Percentiles rank a stretch among this genome's conserved stretches.
These are phyloP conservation scores for Psilocybe subaeruginosa DNA, from an alignment of 768 basidiomycete genomes.

Conservation along the genomic window DNA sequence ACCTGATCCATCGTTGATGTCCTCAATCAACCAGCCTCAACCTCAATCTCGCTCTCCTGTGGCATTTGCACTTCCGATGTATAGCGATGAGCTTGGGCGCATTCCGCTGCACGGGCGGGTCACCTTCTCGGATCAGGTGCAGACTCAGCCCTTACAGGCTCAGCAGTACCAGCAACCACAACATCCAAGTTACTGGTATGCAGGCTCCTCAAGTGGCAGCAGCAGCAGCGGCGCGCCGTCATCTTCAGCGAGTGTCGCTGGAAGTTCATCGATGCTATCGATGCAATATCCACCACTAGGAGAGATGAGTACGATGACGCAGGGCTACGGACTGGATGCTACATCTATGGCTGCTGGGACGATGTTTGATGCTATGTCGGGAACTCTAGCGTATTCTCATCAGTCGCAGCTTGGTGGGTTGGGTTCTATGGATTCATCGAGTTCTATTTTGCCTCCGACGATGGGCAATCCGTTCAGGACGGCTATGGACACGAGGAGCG, in stretches of 20 bases:
- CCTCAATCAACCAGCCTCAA: not conserved
- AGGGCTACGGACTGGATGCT: slow-evolving; percentile 23
- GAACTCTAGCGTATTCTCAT: slow-evolving; percentile 5
- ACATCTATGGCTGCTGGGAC: slow-evolving; percentile 20
- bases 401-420: not conserved
- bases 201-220: not conserved
- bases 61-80: slow-evolving; percentile 50
- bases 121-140: slow-evolving; percentile 24
- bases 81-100: slow-evolving; percentile 61
- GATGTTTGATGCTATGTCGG: slow-evolving; percentile 28
- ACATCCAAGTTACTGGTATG: slow-evolving; percentile 10
- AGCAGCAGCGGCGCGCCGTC: not conserved
- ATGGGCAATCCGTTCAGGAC: slow-evolving; percentile 2
- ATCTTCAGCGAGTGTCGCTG: not conserved
- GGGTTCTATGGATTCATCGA: not conserved
- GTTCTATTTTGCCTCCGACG: not conserved
- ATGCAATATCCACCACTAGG: not conserved
- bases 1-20: not conserved
- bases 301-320: slow-evolving; percentile 22
- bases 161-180: slow-evolving; percentile 5
- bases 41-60: slow-evolving; percentile 7
- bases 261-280: not conserved
- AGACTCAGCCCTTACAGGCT: slow-evolving; percentile 3
- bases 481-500: slow-evolving; percentile 10
- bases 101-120: slow-evolving; percentile 46